Conservation (phyloP, 2,329 filamentous ascomycete species). For the Aspergillus tanneri region DNA sequence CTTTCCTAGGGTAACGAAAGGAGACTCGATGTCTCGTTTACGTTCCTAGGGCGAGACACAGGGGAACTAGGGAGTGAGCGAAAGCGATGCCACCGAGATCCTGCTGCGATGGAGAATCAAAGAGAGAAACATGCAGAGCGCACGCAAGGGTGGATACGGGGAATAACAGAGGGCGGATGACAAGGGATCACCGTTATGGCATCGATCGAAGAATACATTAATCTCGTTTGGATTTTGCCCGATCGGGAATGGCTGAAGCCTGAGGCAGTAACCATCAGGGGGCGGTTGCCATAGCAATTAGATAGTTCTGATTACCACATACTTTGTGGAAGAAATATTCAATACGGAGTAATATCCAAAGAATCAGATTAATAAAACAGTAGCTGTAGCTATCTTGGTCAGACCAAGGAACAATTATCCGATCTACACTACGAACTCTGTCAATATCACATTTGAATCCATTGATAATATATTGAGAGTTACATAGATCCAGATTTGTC, state of each 20-base stretch:
- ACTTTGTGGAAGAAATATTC: too few species aligned
- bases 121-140: constrained; percentile 24
- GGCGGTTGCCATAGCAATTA: constrained; percentile 33
- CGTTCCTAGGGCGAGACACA: too few species aligned
- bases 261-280: constrained; percentile 17
- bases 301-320: background rate
- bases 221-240: constrained; percentile 30
- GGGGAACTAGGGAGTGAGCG: background rate
- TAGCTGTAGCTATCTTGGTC: too few species aligned
- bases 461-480: too few species aligned
- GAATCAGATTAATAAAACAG: too few species aligned
- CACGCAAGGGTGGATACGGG: constrained; percentile 11
- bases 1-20: too few species aligned
- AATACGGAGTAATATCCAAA: too few species aligned
- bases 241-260: constrained; percentile 20
- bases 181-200: too few species aligned
- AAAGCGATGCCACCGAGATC: background rate
- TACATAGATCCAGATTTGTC: too few species aligned
- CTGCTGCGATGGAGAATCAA: constrained; percentile 23
- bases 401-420: too few species aligned
- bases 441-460: background rate
- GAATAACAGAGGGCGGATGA: constrained; percentile 1
- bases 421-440: background rate
- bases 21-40: too few species aligned
- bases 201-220: too few species aligned